Percentiles rank a stretch among this genome's conserved stretches.
Conservation (phyloP, 371 early-diverging fungal genomes). For the Circinella umbellata region DNA sequence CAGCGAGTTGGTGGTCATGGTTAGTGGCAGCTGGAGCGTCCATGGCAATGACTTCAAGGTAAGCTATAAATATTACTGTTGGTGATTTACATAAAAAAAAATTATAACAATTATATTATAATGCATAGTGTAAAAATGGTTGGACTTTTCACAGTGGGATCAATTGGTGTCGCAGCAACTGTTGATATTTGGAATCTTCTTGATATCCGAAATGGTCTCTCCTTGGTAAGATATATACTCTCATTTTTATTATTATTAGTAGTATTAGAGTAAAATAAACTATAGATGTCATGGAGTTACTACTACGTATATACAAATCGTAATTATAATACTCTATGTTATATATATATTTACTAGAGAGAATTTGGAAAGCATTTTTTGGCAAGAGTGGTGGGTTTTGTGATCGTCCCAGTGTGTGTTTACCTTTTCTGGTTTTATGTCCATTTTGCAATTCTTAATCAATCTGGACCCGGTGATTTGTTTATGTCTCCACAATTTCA, state of each 20-base stretch:
- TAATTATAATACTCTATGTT: too few relatives aligned
- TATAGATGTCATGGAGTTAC: background rate
- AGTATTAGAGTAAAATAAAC: too few relatives aligned
- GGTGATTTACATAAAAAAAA: slow-evolving; percentile 4
- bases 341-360: slow-evolving; percentile 37
- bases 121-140: slow-evolving; percentile 89
- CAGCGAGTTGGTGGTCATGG: slow-evolving; percentile 72
- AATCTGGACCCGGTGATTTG: slow-evolving; percentile 88
- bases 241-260: background rate
- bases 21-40: slow-evolving; percentile 59
- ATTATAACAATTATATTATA: background rate
- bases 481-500: slow-evolving; percentile 91
- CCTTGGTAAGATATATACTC: background rate
- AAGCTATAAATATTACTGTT: background rate
- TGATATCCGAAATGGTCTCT: slow-evolving; percentile 55
- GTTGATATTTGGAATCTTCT: slow-evolving; percentile 87
- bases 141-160: slow-evolving; percentile 80
- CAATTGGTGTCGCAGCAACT: slow-evolving; percentile 79
- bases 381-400: slow-evolving; percentile 65
- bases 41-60: slow-evolving; percentile 59
- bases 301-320: too few relatives aligned
- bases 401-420: slow-evolving; percentile 71
- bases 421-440: slow-evolving; percentile 75
- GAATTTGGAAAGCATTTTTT: slow-evolving; percentile 55
- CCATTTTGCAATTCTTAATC: slow-evolving; percentile 72